phyloP scores from a whole-genome alignment of 1,139 yeast genomes.

The Yamadazyma diospyri region DNA sequence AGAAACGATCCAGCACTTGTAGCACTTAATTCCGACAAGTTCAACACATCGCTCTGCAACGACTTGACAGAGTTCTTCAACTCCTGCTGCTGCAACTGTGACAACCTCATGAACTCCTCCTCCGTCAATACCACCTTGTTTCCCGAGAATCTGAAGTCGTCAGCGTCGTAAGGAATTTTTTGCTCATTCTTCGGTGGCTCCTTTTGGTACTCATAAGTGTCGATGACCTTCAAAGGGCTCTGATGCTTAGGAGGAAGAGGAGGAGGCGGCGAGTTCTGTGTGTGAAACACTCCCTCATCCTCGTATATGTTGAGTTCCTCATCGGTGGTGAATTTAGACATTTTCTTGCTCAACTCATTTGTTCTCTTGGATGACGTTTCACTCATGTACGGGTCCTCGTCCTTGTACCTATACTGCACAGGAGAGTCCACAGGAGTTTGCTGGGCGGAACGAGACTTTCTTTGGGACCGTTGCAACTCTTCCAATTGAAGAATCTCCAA shows the following conservation, averaged over 20 bases:
- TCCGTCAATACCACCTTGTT: slow-evolving; percentile 20
- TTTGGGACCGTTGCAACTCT: slow-evolving; percentile 29
- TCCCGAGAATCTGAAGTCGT: slow-evolving; percentile 34
- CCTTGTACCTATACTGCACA: slow-evolving; percentile 6
- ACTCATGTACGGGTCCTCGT: slow-evolving; percentile 30
- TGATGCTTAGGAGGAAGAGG: slow-evolving; percentile 51
- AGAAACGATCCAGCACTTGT: slow-evolving; percentile 86
- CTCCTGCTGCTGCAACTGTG: slow-evolving; percentile 36
- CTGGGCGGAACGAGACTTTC: slow-evolving; percentile 11
- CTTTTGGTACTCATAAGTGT: too few relatives aligned
- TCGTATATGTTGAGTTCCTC: slow-evolving; percentile 22
- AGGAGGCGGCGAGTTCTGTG: slow-evolving; percentile 38
- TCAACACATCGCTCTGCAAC: slow-evolving; percentile 46
- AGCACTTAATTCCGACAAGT: slow-evolving; percentile 70
- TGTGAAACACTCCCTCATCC: slow-evolving; percentile 12
- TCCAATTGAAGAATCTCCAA: slow-evolving; percentile 37
- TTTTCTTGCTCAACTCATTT: slow-evolving; percentile 38
- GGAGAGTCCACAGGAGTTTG: slow-evolving; percentile 8
- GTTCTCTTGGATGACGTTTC: slow-evolving; percentile 38
- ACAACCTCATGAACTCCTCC: slow-evolving; percentile 29
- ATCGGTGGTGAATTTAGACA: slow-evolving; percentile 26
- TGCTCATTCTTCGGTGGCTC: too few relatives aligned
- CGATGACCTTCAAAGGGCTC: slow-evolving; percentile 10
- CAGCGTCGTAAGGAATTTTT: slow-evolving; percentile 35
- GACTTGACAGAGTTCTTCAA: slow-evolving; percentile 42